Percentiles rank a stretch among this genome's conserved stretches.
These are phyloP conservation scores for Amesomyces nigricolor DNA, from an alignment of 2,329 filamentous ascomycete genomes.

Conservation along the genomic window DNA sequence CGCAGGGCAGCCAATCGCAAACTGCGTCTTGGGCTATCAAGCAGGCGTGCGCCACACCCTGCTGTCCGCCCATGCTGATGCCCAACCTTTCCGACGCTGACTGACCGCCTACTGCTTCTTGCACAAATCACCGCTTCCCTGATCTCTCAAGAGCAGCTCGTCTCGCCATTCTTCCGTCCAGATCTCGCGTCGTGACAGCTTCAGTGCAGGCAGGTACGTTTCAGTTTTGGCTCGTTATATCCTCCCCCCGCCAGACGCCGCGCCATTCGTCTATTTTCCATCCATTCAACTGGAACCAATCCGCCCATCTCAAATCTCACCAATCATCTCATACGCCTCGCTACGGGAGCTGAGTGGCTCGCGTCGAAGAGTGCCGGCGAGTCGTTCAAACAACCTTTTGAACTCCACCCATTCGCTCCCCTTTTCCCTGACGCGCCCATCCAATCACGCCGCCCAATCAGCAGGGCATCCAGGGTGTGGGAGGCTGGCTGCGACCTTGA, in stretches of 20 bases:
- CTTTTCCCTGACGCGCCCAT: slow-evolving; percentile 21
- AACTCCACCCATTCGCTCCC: slow-evolving; percentile 31
- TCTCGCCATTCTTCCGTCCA: slow-evolving; percentile 1
- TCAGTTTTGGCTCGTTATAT: slow-evolving; percentile 1
- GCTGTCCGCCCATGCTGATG: slow-evolving; percentile 28
- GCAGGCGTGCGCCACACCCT: slow-evolving; percentile 24
- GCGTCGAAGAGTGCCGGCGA: slow-evolving; percentile 14
- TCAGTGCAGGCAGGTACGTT: slow-evolving; percentile 21
- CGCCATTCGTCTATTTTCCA: slow-evolving; percentile 2
- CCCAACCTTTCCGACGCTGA: slow-evolving; percentile 31
- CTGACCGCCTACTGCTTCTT: slow-evolving; percentile 29
- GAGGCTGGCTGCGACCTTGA: slow-evolving; percentile 21
- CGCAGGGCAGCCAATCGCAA: slow-evolving; percentile 18
- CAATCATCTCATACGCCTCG: slow-evolving; percentile 30
- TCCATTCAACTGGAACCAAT: slow-evolving; percentile 15
- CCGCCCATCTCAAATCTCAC: slow-evolving; percentile 24
- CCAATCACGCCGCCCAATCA: slow-evolving; percentile 33
- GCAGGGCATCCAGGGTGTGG: slow-evolving; percentile 7
- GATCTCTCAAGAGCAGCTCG: slow-evolving; percentile 8
- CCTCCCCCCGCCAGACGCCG: not conserved
- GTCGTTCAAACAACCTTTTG: slow-evolving; percentile 26
- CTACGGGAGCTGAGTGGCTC: slow-evolving; percentile 30
- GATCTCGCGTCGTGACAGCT: slow-evolving; percentile 9
- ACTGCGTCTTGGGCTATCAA: slow-evolving; percentile 14
- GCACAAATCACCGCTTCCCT: slow-evolving; percentile 27